These are phyloP conservation scores for Cladophialophora carrionii DNA, from an alignment of 2,329 filamentous ascomycete genomes.

Conservation along the genomic window DNA sequence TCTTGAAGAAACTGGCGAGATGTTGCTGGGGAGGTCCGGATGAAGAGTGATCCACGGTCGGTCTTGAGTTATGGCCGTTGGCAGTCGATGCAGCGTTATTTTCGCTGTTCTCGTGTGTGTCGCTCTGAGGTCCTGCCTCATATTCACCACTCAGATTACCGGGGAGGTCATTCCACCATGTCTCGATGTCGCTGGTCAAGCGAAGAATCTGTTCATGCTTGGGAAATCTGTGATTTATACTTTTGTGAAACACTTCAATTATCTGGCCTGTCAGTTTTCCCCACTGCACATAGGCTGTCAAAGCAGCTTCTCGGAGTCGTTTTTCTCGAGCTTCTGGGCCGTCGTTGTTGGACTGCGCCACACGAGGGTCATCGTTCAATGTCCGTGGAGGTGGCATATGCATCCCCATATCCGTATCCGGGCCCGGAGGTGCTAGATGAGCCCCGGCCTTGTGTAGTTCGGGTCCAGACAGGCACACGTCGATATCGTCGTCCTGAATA, in stretches of 20 bases:
- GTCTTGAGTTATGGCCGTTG: conserved; percentile 6
- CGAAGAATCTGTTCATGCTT: conserved; percentile 45
- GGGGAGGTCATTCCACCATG: conserved; percentile 50
- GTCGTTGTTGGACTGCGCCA: conserved; percentile 25
- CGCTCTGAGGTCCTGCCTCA: conserved; percentile 17
- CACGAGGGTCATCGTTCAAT: conserved; percentile 20
- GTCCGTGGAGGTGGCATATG: conserved; percentile 30
- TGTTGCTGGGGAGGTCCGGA: conserved; percentile 29
- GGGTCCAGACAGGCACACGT: conserved; percentile 52
- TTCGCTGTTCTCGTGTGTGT: background rate
- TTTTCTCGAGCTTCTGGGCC: conserved; percentile 34
- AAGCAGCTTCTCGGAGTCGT: conserved; percentile 41
- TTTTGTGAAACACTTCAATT: conserved; percentile 50
- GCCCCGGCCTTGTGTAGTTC: conserved; percentile 32
- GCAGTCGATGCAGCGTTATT: conserved; percentile 12
- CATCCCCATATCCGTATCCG: conserved; percentile 33
- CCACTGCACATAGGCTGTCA: conserved; percentile 48
- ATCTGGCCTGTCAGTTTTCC: conserved; percentile 47
- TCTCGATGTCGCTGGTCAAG: conserved; percentile 48
- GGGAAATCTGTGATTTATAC: conserved; percentile 47
- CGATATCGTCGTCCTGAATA: conserved; percentile 49
- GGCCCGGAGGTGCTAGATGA: conserved; percentile 18
- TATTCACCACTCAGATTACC: conserved; percentile 33
- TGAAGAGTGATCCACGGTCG: background rate
- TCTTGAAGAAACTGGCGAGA: conserved; percentile 45